Conservation (phyloP, 768 basidiomycete genomes). For the Paxillus rubicundulus region DNA sequence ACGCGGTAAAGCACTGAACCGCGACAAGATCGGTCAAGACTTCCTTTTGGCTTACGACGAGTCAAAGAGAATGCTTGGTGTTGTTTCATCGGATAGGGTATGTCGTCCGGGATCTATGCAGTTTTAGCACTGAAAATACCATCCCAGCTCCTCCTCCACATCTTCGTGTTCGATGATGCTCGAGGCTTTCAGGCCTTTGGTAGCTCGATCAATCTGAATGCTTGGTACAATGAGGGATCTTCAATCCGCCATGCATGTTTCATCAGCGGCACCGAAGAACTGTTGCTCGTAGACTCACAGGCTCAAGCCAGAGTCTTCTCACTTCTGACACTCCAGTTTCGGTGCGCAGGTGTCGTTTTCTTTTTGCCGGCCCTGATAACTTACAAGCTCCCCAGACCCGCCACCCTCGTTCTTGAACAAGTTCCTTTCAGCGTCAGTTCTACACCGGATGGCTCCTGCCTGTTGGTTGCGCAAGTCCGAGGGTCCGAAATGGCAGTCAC, state of each 20-base stretch:
- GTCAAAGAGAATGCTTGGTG: slow-evolving; percentile 43
- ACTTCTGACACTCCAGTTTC: slow-evolving; percentile 44
- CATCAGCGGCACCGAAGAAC: slow-evolving; percentile 45
- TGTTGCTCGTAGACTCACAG: slow-evolving; percentile 43
- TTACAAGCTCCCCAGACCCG: slow-evolving; percentile 32
- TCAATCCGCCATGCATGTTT: slow-evolving; percentile 38
- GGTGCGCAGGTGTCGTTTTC: slow-evolving; percentile 29
- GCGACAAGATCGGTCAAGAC: slow-evolving; percentile 46
- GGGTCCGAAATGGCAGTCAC: slow-evolving; percentile 22
- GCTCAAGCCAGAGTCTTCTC: slow-evolving; percentile 46
- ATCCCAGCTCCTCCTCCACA: slow-evolving; percentile 34
- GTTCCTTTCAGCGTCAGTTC: slow-evolving; percentile 36
- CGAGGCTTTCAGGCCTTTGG: slow-evolving; percentile 41
- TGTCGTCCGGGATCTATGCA: not conserved
- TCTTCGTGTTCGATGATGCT: slow-evolving; percentile 45
- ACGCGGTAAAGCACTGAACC: slow-evolving; percentile 34
- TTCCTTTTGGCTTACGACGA: slow-evolving; percentile 53
- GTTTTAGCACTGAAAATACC: not conserved
- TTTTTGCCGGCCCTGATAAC: not conserved
- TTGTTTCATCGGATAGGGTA: slow-evolving; percentile 46
- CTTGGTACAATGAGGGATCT: slow-evolving; percentile 39
- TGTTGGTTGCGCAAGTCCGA: slow-evolving; percentile 31
- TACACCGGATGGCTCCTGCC: slow-evolving; percentile 50
- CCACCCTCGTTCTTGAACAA: slow-evolving; percentile 36
- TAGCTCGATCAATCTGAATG: slow-evolving; percentile 35